Evolutionary conservation across 192 early-diverging fungal genomes (phyloP), one percentile per base, ranked within the genome.

Genomic region (Coemansia sp.): DNA sequence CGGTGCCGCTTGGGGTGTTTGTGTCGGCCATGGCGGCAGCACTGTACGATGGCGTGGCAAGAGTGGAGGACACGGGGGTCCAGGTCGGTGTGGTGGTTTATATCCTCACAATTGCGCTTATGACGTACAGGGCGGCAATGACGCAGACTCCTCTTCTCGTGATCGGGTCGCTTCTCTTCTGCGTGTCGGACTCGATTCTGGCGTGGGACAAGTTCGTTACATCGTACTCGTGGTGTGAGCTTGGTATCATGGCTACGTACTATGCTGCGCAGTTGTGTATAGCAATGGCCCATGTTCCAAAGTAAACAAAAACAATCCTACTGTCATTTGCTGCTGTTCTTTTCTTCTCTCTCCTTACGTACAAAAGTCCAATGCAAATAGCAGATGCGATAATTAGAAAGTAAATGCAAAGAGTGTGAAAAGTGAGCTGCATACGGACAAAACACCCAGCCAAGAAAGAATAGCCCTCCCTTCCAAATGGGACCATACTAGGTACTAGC

Each of bases 231-330:
- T 82, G 80, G 80, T 47, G 75, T 32, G 75, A 82, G 61, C 63
- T 74, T 41, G 69, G 43, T 3, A 64, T 77, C 21, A 82, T 82
- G 80, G 6, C 66, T 3, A 82, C 80, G 12, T 82, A 82, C 46
- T 82, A 82, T 41, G 60, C 72, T 1, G 80, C 80, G 5, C 80
- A 82, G 69, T 41, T 82, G 51, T 82, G 80, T 32, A 77, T 82
- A 62, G 71, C 80, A 7, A 45, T 62, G 6, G 71, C 46, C 19
- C 64, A 76, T 49, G 57, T 59, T 45, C 68, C 40, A 55, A 60
- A 42, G 40, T 41, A 6, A 52, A 32, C 9, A 37, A 32, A 61
- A 32, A 61, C 5, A 41, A 6, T 43, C 11, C 61, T 21, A 12
- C 7, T 12, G 18, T 4, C 32, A 32, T 32, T 32, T 32, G 32